Percentiles rank a stretch among this genome's conserved stretches.
phyloP scores from a whole-genome alignment of 139 green algal genomes.

The Gonium pectorale region DNA sequence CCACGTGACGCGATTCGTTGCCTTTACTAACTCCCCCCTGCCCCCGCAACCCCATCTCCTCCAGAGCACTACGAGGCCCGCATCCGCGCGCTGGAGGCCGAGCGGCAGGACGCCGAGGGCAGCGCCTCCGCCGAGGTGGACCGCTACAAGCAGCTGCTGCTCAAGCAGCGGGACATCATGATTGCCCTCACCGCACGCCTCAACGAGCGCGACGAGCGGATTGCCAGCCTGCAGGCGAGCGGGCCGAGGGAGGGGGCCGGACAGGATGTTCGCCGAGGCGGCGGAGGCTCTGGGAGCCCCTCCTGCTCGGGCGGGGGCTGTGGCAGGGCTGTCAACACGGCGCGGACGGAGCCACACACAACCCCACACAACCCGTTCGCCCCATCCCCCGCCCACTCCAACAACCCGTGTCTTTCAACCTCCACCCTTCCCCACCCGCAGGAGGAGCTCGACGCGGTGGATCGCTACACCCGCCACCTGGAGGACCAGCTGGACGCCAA shows the following conservation, averaged over 20 bases:
- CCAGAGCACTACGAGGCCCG: constrained; percentile 88
- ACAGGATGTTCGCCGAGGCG: no score
- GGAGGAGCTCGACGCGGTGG: constrained; percentile 92
- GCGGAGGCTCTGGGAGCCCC: no score
- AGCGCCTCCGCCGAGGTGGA: constrained; percentile 74
- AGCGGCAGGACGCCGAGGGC: constrained; percentile 66
- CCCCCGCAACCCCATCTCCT: neutral
- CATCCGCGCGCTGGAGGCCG: constrained; percentile 86
- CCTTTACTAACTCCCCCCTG: no score
- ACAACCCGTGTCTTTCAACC: no score
- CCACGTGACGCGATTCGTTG: no score
- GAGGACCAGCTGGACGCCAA: constrained; percentile 92
- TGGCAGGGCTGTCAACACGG: no score
- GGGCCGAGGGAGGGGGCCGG: neutral
- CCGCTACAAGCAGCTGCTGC: constrained; percentile 91
- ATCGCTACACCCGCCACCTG: constrained; percentile 82
- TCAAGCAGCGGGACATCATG: constrained; percentile 99
- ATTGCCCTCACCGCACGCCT: constrained; percentile 93
- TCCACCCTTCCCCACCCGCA: constrained; percentile 57
- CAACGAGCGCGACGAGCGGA: constrained; percentile 93
- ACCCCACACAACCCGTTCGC: no score
- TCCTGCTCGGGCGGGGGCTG: no score
- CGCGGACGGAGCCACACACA: no score
- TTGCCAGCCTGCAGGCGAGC: constrained; percentile 84
- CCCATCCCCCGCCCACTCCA: no score